phyloP scores from a whole-genome alignment of 768 basidiomycete genomes.

The Tulasnella sp. region DNA sequence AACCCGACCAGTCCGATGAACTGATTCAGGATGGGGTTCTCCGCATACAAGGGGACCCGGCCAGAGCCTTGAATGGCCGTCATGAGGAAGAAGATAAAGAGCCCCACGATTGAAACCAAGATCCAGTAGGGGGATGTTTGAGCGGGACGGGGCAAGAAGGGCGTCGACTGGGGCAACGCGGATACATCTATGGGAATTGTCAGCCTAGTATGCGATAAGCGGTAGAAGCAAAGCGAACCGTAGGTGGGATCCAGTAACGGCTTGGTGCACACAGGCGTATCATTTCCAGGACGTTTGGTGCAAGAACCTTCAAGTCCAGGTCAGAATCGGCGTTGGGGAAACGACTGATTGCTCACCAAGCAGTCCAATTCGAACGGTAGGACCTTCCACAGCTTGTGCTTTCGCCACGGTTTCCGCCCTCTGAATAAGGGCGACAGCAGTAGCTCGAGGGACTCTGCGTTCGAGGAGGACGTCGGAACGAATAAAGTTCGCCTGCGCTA shows the following conservation, averaged over 20 bases:
- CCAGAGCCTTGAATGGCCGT: background rate
- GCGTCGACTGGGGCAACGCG: background rate
- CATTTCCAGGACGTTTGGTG: background rate
- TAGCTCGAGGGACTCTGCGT: no score
- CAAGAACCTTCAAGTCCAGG: background rate
- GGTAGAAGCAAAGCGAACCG: background rate
- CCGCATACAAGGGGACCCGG: slow-evolving; percentile 3
- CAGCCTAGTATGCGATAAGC: background rate
- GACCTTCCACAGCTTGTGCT: slow-evolving; percentile 4
- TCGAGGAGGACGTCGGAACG: no score
- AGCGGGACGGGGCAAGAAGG: background rate
- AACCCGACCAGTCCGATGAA: slow-evolving; percentile 14
- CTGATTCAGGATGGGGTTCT: background rate
- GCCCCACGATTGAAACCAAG: slow-evolving; percentile 10
- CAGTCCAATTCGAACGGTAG: slow-evolving; percentile 9
- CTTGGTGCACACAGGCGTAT: background rate
- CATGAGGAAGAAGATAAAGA: slow-evolving; percentile 6
- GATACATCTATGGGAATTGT: background rate
- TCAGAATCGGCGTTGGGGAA: background rate
- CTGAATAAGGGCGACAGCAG: background rate
- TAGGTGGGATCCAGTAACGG: slow-evolving; percentile 5
- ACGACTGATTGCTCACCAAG: slow-evolving; percentile 4
- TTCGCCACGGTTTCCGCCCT: background rate
- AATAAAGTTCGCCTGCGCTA: no score
- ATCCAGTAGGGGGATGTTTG: slow-evolving; percentile 13